Evolutionary conservation across 148 eudicot species (phyloP).

Genomic region (Selenicereus undatus): DNA sequence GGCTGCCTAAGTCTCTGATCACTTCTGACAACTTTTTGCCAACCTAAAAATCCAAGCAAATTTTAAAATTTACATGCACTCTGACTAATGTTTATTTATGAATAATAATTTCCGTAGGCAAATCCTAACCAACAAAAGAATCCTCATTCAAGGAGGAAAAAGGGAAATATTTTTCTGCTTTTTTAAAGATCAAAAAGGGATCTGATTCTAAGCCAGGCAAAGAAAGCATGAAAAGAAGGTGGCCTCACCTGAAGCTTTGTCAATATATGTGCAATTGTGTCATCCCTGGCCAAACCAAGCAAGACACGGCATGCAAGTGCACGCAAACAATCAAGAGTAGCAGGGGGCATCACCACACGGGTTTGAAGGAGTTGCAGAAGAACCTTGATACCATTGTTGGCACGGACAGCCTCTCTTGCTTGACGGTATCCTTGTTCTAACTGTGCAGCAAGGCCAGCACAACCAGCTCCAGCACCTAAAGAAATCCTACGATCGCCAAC

Average conservation of each 20-base stretch:
- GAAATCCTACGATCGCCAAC: constrained; percentile 97
- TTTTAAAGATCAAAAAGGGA: background rate
- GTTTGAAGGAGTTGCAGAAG: constrained; percentile 93
- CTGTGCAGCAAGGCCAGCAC: constrained; percentile 97
- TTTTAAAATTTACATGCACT: background rate
- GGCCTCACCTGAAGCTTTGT: constrained; percentile 83
- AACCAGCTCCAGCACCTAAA: constrained; percentile 85
- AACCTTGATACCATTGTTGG: constrained; percentile 93
- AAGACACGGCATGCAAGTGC: constrained; percentile 96
- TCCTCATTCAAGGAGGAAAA: background rate
- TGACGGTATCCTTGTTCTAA: constrained; percentile 91
- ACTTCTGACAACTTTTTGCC: constrained; percentile 92
- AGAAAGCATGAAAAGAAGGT: constrained; percentile 1
- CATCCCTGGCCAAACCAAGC: constrained; percentile 98
- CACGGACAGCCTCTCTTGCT: constrained; percentile 95
- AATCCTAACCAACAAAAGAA: background rate
- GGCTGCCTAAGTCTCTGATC: constrained; percentile 88
- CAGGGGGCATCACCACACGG: constrained; percentile 73
- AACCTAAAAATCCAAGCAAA: constrained; percentile 43
- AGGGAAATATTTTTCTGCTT: background rate
- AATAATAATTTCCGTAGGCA: background rate
- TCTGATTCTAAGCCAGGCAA: background rate
- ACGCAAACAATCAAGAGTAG: constrained; percentile 88
- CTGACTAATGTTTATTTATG: background rate
- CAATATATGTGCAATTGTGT: constrained; percentile 88